Base-by-base conservation (phyloP, 768 basidiomycete genomes). In the Russula compacta region DNA sequence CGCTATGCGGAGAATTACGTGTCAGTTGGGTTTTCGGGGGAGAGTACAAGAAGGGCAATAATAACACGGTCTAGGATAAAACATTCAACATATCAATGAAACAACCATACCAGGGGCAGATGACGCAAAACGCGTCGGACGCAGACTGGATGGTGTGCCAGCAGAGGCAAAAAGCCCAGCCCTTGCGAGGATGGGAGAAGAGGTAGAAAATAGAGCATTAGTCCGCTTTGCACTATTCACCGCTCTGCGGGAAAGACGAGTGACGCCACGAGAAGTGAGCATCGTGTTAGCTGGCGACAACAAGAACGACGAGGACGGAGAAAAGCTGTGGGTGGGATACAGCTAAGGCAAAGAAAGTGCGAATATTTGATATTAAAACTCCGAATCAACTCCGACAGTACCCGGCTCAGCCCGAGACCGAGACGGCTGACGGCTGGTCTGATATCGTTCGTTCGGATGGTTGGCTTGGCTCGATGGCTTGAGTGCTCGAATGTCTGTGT, bases 211-310 rank as follows among this genome's bases (percentile, higher is more conserved):
- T 77, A 90, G 86, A 72, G 88, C 84, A 75, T 78, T 83, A 19
- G 86, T 82, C 77, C 83, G 84, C 77, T 83, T 87, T 69, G 84
- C 82, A 73, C 77, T 83, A 73, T 84, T 84, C 73, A 84, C 79
- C 69, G 87, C 87, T 79, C 89, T 85, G 81, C 84, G 87, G 64
- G 91, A 88, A 75, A 93, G 80, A 76, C 91, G 90, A 74, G 88
- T 81, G 75, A 91, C 83, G 78, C 88, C 87, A 75, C 90, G 88
- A 69, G 88, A 79, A 76, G 87, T 89, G 80, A 91, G 81, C 90
- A 92, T 92, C 78, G 78, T 80, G 75, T 64, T 69, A 70, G 67
- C 70, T 65, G 68, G 72, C 69, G 73, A 73, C 53, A 60, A 64
- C 36, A 65, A 67, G 50, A 17, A 59, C 44, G 42, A 62, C 46